Evolutionary conservation across 2,329 filamentous ascomycete genomes (phyloP), one percentile per base, ranked within the genome.

Genomic region (Gyromitra esculenta): DNA sequence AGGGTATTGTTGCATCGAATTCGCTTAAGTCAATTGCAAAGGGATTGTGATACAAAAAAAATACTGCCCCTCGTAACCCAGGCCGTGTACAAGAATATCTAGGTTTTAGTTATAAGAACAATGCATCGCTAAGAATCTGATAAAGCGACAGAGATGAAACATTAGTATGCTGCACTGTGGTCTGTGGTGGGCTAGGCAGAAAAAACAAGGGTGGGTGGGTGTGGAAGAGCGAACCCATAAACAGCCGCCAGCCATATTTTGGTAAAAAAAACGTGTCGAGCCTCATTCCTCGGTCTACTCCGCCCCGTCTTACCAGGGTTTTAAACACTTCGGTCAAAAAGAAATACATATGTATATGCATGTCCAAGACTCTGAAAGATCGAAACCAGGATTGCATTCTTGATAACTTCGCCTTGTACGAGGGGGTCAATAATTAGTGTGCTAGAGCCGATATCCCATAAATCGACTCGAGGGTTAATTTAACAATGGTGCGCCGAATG

Each of bases 291-390:
- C 43, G 43, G 62, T 37, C 62, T 52, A 25, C 62, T 65, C 43
- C 21, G 62, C 62, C 62, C 43, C 62, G 37, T 52, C 62, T 65
- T 65, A 65, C 31, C 13, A 35, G 45, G 45, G 18, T n/a, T 18
- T 25, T 25, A 18, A 45, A 63, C 8, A 5, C 31, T 64, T 64
- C 4, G 9, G 35, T 18, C 39, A 18, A 64, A 60, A 41, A 43
- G 37, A 52, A 65, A 31, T 31, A 31, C 25, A 31, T 31, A 31
- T 31, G 25, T 31, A 31, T 41, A 43, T 63, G 59, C 45, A 13
- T 65, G 21, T 37, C n/a, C 25, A 13, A 52, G 21, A 8, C 43
- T n/a, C 43, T n/a, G 3, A n/a, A 13, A 41, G 37, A 60, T 5
- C 13, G 5, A 37, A 15, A n/a, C 18, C 57, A 11, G 21, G 37